phyloP scores from a whole-genome alignment of 345 rosid genomes.

The Punica granatum region DNA sequence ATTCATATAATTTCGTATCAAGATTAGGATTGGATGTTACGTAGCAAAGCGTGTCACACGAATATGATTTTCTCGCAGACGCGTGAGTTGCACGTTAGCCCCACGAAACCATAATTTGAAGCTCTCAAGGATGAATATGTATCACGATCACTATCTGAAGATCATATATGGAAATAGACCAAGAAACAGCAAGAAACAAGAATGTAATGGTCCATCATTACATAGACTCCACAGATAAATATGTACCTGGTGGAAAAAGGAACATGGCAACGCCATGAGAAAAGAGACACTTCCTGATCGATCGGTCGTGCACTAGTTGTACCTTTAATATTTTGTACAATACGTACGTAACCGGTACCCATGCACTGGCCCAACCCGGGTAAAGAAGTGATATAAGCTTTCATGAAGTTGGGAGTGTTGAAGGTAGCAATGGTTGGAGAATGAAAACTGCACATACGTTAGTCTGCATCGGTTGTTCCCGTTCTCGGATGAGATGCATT shows the following conservation, averaged over 20 bases:
- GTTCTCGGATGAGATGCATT: no score
- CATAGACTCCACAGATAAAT: no score
- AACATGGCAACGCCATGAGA: no score
- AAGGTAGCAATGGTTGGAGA: background rate
- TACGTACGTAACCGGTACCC: background rate
- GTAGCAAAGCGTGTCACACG: no score
- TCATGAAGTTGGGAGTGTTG: background rate
- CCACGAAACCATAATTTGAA: background rate
- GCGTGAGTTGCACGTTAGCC: no score
- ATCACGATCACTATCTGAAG: background rate
- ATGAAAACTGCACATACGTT: background rate
- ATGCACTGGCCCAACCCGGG: background rate
- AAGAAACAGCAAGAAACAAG: background rate
- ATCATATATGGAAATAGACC: background rate
- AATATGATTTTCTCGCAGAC: no score
- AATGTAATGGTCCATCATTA: background rate
- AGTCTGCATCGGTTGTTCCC: no score
- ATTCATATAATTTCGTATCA: no score
- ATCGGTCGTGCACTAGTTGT: background rate
- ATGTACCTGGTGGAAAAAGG: no score
- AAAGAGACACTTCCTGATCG: no score
- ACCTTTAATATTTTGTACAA: background rate
- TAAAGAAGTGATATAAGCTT: background rate
- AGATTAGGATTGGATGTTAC: no score
- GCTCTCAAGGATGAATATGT: background rate